Base-by-base conservation (phyloP, 306 rosid species). In the Castanea mollissima region DNA sequence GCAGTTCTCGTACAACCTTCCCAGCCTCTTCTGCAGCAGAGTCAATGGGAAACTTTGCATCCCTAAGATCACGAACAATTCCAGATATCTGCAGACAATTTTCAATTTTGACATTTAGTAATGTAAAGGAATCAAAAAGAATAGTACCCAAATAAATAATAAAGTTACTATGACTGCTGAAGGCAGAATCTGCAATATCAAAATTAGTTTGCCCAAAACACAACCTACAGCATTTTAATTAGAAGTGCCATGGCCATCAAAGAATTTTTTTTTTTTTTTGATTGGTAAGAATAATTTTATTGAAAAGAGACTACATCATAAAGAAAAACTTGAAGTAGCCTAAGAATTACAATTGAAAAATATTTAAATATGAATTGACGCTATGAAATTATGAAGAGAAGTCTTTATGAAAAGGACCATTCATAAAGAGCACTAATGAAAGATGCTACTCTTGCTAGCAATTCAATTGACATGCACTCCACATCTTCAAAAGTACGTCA, bases 21-120 rank as follows among this genome's bases (percentile, higher is more conserved):
- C 93, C 83, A 44, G 92, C 91, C 80, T 86, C 91, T 4, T 76
- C 80, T 80, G 89, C 92, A 6, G 63, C 78, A 29, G 71, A 72
- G 57, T 83, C 88, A 34, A 84, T 20, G 35, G 76, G 76, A 81
- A 91, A 89, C 54, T 83, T 52, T 69, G 85, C 67, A 1, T 29
- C 72, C 83, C 77, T 87, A 29, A 89, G 84, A 55, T 86, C 93
- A 2, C 27, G 69, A 60, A 86, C 57, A 77, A 83, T 78, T 81
- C 74, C 83, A 65, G 86, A 83, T 79, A 91, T 89, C 96, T 91
- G 90, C 31, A 75, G 20, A 31, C 46, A 72, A 74, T 68, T 58
- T 35, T 29, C 44, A 58, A 21, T 54, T 74, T 72, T 57, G 73
- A 44, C 68, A 35, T 75, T 34, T 20, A 55, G 46, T 69, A 18